Evolutionary conservation across 331 rosid species (phyloP), one percentile per base, ranked within the genome.

Genomic region (Malus hybrid): DNA sequence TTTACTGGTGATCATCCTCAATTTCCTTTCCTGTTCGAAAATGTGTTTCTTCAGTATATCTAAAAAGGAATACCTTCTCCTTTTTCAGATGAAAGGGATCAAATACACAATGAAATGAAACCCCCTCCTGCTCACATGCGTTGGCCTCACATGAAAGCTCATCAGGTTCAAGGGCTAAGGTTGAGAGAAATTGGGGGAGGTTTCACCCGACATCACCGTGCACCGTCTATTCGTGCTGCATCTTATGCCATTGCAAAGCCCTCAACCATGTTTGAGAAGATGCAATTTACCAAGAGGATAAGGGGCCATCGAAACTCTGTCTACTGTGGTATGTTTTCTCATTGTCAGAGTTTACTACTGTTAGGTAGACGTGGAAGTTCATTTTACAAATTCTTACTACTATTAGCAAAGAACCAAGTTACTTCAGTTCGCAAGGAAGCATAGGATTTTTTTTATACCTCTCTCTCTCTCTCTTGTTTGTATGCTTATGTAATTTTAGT

Each of bases 151-250:
- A 86, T 90, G 86, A 92, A 89, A 88, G 97, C 98, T 64, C 92
- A 95, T 87, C 97, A 93, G 80, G 92, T 95, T 81, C 97, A 86
- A 69, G 99, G 97, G 74, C 83, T 95, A 67, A 65, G 83, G 84
- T 90, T 95, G 82, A 92, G 99, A 84, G 99, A 95, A 88, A 90
- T 95, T 73, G 99, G 99, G 75, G 99, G 99, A 70, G 99, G 99
- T 79, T 95, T 95, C 80, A 59, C 97, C 9, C 86, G 97, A 87
- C 99, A 95, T 74, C 93, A 89, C 31, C 97, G 97, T 77, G 99
- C 93, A 62, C 96, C 99, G 11, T 90, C 99, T 60, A 83, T 95
- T 71, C 99, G 96, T 70, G 96, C 96, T 48, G 97, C 99, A 61
- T 90, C 97, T 80, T 95, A 95, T 87, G 93, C 93, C 79, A 85